Base-by-base conservation (phyloP, 2,329 filamentous ascomycete genomes). In the Xylariaceae sp. region DNA sequence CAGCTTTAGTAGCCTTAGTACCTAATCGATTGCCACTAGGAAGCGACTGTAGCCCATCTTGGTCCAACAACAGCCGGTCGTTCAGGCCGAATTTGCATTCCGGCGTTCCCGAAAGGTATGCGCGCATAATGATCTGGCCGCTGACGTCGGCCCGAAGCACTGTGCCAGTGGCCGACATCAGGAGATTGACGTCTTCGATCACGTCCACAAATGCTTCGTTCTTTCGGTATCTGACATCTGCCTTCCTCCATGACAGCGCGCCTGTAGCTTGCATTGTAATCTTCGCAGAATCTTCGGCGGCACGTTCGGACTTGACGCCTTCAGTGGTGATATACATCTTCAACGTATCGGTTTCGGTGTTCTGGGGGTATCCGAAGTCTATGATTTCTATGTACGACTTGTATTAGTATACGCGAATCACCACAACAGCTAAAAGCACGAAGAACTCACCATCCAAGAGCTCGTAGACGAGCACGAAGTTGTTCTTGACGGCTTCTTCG, bases 291-390 rank as follows among this genome's bases (percentile, higher is more conserved):
- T 98, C 91, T 63, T 95, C 88, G 68, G 83, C 85, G 52, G 78
- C 83, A 53, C 82, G 74, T 64, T 89, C 89, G 24, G 89, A 94
- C 67, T 96, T 96, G 68, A 98, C 91, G 44, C 93, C 93, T 71
- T 98, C 93, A 28, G 93, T 98, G 33, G 94, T 98, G 61, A 98
- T 98, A 74, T 98, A 98, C 91, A 97, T 97, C 70, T 98, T 98
- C 56, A 98, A 74, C 13, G 93, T 97, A 65, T 98, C 93, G 40
- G 91, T 95, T 69, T 98, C 93, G 49, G 93, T 98, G 65, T 97
- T 97, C 65, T 98, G 93, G 26, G 93, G 93, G 64, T 98, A 98
- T 49, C 93, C 93, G 67, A 98, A 98, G 68, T 98, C 93, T 63
- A 98, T 82, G 60, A 98, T 96, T 71, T 98, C 93, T 93, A 55